Percentiles rank a stretch among this genome's conserved stretches.
Evolutionary conservation across 176 grass and related monocot genomes (phyloP).

Genomic region (Paspalum vaginatum): DNA sequence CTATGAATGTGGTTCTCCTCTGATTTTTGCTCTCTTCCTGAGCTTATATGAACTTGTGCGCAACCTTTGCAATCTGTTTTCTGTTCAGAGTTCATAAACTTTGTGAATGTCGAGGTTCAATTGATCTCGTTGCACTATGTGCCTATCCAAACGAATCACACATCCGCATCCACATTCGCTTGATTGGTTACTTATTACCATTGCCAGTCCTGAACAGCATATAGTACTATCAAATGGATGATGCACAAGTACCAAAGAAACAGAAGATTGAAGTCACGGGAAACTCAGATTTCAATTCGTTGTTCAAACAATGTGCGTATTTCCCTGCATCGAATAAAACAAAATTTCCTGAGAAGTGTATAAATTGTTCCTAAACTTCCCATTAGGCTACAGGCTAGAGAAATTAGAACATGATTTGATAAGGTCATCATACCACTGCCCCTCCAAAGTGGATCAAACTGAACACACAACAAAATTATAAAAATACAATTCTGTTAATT

Average conservation of each 20-base stretch:
- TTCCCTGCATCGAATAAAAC: not conserved
- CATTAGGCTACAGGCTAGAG: not conserved
- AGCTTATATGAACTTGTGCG: too few relatives aligned
- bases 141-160: too few relatives aligned
- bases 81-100: too few relatives aligned
- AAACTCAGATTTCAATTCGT: not conserved
- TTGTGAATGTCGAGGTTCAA: too few relatives aligned
- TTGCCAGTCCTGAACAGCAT: too few relatives aligned
- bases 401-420: slow-evolving; percentile 16
- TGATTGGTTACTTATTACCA: too few relatives aligned
- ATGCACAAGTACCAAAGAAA: not conserved
- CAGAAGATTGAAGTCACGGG: not conserved
- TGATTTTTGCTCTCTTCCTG: too few relatives aligned
- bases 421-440: not conserved
- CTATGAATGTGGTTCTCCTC: too few relatives aligned
- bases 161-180: too few relatives aligned
- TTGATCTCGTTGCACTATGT: too few relatives aligned
- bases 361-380: slow-evolving; percentile 7
- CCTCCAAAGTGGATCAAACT: not conserved
- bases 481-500: not conserved
- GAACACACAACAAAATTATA: not conserved
- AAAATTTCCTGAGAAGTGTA: not conserved
- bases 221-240: too few relatives aligned
- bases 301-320: not conserved
- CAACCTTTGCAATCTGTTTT: too few relatives aligned